A percentile compares a stretch with the other conserved stretches of the same genome.
phyloP scores from a whole-genome alignment of 768 basidiomycete genomes.

The Rubroboletus pulcherrimus region DNA sequence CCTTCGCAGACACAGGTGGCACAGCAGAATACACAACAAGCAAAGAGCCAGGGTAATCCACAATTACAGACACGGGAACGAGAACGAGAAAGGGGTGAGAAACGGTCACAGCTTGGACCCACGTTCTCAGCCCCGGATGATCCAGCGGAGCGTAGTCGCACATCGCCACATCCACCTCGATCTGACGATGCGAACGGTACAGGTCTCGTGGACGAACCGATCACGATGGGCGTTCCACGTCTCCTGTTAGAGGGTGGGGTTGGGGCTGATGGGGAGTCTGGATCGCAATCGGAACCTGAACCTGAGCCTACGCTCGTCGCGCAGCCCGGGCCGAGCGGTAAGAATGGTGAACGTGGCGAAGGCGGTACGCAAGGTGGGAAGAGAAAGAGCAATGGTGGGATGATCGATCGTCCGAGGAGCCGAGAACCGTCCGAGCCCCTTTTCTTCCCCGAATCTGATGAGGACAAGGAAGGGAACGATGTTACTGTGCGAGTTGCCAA shows the following conservation, averaged over 20 bases:
- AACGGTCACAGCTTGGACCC: not conserved
- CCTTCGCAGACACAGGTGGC: constrained; percentile 17
- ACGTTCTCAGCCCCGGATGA: not conserved
- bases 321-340: not conserved
- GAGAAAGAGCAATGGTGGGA: not conserved
- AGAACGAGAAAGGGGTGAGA: not conserved
- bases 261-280: not conserved
- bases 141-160: not conserved
- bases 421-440: constrained; percentile 21
- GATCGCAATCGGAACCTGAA: constrained; percentile 4
- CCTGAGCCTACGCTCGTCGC: constrained; percentile 21
- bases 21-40: constrained; percentile 1
- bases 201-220: not conserved
- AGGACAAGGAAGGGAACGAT: not conserved
- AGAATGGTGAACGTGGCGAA: not conserved
- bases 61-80: not conserved
- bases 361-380: not conserved
- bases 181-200: not conserved
- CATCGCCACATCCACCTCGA: not conserved
- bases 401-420: constrained; percentile 7
- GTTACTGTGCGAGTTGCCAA: not conserved
- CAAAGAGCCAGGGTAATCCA: not conserved
- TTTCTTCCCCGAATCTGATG: constrained; percentile 26
- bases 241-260: not conserved
- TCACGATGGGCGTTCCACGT: constrained; percentile 10